Conservation (phyloP, 768 basidiomycete species). For the Exidia glandulosa region DNA sequence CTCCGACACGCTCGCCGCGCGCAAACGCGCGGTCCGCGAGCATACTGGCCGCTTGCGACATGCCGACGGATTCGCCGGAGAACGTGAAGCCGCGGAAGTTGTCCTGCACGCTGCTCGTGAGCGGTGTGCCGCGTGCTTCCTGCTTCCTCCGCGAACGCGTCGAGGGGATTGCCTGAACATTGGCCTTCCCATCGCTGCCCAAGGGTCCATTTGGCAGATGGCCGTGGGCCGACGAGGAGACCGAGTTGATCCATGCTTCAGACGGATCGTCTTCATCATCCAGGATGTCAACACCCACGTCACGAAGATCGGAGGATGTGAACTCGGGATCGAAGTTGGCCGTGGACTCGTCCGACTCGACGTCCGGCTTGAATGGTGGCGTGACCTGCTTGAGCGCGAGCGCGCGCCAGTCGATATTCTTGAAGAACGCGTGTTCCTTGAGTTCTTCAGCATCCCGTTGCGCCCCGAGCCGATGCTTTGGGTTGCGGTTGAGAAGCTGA, state of each 20-base stretch:
- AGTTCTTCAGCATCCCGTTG: slow-evolving; percentile 84
- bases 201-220: slow-evolving; percentile 73
- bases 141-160: slow-evolving; percentile 36
- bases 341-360: slow-evolving; percentile 97
- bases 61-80: slow-evolving; percentile 34
- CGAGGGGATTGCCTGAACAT: slow-evolving; percentile 38
- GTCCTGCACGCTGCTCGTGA: slow-evolving; percentile 90
- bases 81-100: slow-evolving; percentile 94
- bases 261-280: slow-evolving; percentile 51
- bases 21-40: slow-evolving; percentile 4
- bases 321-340: slow-evolving; percentile 98
- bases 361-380: slow-evolving; percentile 94
- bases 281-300: slow-evolving; percentile 39
- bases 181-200: slow-evolving; percentile 41
- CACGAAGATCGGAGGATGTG: slow-evolving; percentile 79
- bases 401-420: slow-evolving; percentile 81
- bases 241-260: slow-evolving; percentile 53
- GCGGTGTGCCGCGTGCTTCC: slow-evolving; percentile 44
- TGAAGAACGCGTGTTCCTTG: slow-evolving; percentile 94
- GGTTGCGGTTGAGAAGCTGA: slow-evolving; percentile 94
- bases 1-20: slow-evolving; percentile 13
- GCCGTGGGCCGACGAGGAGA: slow-evolving; percentile 20
- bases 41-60: neutral
- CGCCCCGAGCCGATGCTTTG: slow-evolving; percentile 93
- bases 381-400: slow-evolving; percentile 81